These are phyloP conservation scores for Dryas drummondii DNA, from an alignment of 306 rosid species.

Conservation along the genomic window DNA sequence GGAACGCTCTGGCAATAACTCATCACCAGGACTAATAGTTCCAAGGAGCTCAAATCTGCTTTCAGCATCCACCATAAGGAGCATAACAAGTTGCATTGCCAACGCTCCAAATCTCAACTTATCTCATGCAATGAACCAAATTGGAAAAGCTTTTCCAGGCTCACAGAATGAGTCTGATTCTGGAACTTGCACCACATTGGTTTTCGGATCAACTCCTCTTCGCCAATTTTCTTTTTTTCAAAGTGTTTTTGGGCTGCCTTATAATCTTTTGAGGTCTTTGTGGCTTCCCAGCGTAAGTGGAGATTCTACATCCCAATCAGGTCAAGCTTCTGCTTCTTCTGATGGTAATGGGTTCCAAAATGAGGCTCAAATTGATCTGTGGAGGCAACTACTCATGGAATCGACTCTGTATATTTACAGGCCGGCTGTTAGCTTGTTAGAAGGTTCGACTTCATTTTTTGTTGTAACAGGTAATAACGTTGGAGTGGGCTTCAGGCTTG, in stretches of 20 bases:
- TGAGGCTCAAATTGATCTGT: slow-evolving; percentile 2
- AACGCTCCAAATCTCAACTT: slow-evolving; percentile 10
- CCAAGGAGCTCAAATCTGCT: background rate
- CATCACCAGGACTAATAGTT: background rate
- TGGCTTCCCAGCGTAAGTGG: background rate
- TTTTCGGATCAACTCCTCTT: slow-evolving; percentile 19
- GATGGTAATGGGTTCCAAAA: slow-evolving; percentile 7
- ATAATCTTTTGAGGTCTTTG: background rate
- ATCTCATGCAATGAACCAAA: background rate
- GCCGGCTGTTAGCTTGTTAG: slow-evolving; percentile 9
- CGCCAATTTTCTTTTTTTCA: slow-evolving; percentile 5
- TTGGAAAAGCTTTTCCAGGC: background rate
- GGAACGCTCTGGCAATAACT: background rate
- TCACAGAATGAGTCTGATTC: slow-evolving; percentile 3
- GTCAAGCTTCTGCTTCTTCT: slow-evolving; percentile 7
- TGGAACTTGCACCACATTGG: slow-evolving; percentile 9
- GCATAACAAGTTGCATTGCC: slow-evolving; percentile 3
- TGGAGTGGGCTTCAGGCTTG: slow-evolving; percentile 15
- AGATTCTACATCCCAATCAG: background rate
- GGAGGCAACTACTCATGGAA: slow-evolving; percentile 23
- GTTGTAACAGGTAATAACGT: background rate
- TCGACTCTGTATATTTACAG: slow-evolving; percentile 18
- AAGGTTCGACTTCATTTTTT: slow-evolving; percentile 13
- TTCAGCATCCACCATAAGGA: background rate
- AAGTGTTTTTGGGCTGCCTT: slow-evolving; percentile 3